Base-by-base conservation (phyloP, 306 rosid species). In the Fragaria iinumae region DNA sequence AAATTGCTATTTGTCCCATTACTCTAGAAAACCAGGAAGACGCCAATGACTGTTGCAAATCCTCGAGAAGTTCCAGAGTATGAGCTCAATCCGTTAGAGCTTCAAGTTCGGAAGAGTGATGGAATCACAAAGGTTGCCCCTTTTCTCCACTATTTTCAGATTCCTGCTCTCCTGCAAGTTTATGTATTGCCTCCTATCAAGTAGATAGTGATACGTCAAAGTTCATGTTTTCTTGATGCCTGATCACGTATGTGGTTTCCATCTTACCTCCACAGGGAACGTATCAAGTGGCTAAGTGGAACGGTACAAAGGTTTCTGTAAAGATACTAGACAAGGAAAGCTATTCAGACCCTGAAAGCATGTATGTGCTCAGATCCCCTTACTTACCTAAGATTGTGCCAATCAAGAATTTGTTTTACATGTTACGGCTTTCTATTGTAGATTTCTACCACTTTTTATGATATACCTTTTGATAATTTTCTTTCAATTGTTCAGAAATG, bases 51-150 rank as follows among this genome's bases (percentile, higher is more conserved):
- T 12, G 99, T 96, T 77, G 93, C 97, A 10, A 92, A 96, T 90
- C 98, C 99, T 77, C 90, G 97, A 74, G 99, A 96, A 86, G 96
- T 96, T 84, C 99, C 99, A 1, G 99, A 96, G 83, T 96, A 96
- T 71, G 99, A 96, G 88, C 99, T 96, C 76, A 96, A 96, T 88
- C 99, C 99, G 8, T 80, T 86, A 59, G 99, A 96, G 77, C 99
- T 96, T 80, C 99, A 96, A 78, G 87, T 96, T 84, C 96, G 99
- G 78, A 93, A 85, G 96, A 78, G 93, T 50, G 97, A 93, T 64
- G 97, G 96, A 47, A 90, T 92, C 75, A 77, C 98, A 75, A 93
- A 88, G 94, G 99, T 81, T 70, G 49, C 23, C 64, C 55, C 20
- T 72, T 66, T 72, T 43, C 69, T 27, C 48, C 45, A 20, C 60